Conservation (phyloP, 176 grass and related monocot species). For the Avena sativa region DNA sequence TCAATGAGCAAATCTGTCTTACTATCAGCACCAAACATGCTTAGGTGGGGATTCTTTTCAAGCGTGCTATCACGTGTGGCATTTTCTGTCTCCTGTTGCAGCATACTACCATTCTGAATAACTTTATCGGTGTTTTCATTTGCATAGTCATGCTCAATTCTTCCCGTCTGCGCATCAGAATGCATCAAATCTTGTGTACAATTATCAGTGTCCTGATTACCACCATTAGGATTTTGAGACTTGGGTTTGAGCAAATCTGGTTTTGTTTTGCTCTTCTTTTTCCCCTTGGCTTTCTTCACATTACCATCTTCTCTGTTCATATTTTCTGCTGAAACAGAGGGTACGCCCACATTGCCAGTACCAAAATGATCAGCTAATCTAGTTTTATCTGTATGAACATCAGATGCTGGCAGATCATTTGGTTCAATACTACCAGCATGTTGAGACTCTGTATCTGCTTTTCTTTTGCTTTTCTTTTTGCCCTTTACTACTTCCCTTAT, state of each 20-base stretch:
- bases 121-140: slow-evolving; percentile 41
- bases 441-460: slow-evolving; percentile 39
- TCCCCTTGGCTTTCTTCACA: slow-evolving; percentile 49
- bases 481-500: slow-evolving; percentile 40
- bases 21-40: slow-evolving; percentile 24
- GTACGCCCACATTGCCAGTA: slow-evolving; percentile 24
- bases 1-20: slow-evolving; percentile 24
- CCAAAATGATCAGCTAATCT: slow-evolving; percentile 43
- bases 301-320: slow-evolving; percentile 33
- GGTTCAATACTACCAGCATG: slow-evolving; percentile 24
- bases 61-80: slow-evolving; percentile 13
- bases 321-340: slow-evolving; percentile 46
- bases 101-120: slow-evolving; percentile 23
- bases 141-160: slow-evolving; percentile 17
- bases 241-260: slow-evolving; percentile 28
- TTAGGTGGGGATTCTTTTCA: slow-evolving; percentile 45
- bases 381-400: slow-evolving; percentile 42
- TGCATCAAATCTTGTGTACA: slow-evolving; percentile 34
- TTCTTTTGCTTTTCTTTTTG: slow-evolving; percentile 63
- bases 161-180: slow-evolving; percentile 26
- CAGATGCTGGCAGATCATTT: slow-evolving; percentile 30
- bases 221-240: slow-evolving; percentile 21
- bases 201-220: slow-evolving; percentile 35
- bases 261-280: slow-evolving; percentile 63
- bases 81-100: slow-evolving; percentile 32